Conservation (phyloP, 2,329 filamentous ascomycete species). For the Fulvia fulva region DNA sequence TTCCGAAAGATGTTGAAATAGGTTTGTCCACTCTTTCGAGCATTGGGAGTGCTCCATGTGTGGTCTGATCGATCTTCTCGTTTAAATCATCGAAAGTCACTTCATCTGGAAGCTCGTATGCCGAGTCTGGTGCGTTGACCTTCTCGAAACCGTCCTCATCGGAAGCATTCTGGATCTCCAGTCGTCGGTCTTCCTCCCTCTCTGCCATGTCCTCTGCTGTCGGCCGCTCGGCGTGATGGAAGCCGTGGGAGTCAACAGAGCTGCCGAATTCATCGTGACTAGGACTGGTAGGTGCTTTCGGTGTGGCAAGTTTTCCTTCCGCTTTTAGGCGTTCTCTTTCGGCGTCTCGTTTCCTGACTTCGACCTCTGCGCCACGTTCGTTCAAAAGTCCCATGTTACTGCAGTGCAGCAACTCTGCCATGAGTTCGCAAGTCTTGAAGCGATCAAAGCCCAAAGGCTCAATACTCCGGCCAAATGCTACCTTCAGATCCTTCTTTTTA, state of each 20-base stretch:
- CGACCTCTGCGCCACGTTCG: conserved; percentile 81
- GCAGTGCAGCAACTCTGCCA: conserved; percentile 95
- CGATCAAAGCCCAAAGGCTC: conserved; percentile 94
- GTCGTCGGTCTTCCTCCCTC: conserved; percentile 63
- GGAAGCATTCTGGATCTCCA: conserved; percentile 75
- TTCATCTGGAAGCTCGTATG: conserved; percentile 54
- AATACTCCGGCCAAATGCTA: conserved; percentile 85
- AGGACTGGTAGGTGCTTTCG: conserved; percentile 55
- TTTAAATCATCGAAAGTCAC: conserved; percentile 67
- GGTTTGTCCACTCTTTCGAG: conserved; percentile 29
- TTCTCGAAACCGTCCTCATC: conserved; percentile 95
- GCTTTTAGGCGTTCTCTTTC: conserved; percentile 75
- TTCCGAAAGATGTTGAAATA: conserved; percentile 17
- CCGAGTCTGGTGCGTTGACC: conserved; percentile 64
- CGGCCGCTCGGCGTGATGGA: conserved; percentile 48
- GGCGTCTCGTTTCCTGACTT: conserved; percentile 72
- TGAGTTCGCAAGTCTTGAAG: conserved; percentile 98
- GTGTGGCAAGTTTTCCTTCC: conserved; percentile 67
- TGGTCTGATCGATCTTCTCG: conserved; percentile 43
- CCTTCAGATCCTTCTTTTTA: conserved; percentile 70
- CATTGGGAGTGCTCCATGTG: conserved; percentile 21
- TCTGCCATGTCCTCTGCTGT: conserved; percentile 40
- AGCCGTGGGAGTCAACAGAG: conserved; percentile 50
- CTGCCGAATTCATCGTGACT: conserved; percentile 48
- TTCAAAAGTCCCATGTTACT: conserved; percentile 98